phyloP scores from a whole-genome alignment of 768 basidiomycete genomes.

The Suillus hirtellus region DNA sequence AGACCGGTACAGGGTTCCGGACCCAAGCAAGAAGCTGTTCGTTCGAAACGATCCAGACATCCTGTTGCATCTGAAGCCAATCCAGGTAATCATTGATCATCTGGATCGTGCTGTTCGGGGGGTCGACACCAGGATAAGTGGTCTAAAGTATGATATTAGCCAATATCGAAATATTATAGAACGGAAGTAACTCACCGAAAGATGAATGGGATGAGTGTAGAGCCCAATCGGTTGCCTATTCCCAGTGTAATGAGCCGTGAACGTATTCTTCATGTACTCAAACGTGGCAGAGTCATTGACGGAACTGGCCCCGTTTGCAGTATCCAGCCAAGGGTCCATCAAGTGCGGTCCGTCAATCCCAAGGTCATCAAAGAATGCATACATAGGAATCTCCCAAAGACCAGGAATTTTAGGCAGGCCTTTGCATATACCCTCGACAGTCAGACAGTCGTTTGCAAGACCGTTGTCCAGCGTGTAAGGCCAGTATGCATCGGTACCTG shows the following conservation, averaged over 20 bases:
- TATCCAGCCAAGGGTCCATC: constrained; percentile 84
- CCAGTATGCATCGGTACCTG: constrained; percentile 75
- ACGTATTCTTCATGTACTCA: constrained; percentile 72
- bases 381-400: constrained; percentile 87
- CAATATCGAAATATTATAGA: not conserved
- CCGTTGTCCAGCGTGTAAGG: constrained; percentile 82
- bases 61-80: constrained; percentile 71
- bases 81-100: constrained; percentile 83
- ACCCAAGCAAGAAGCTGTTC: constrained; percentile 77
- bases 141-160: constrained; percentile 29
- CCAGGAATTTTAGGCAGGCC: constrained; percentile 74
- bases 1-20: constrained; percentile 61
- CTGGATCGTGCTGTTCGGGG: constrained; percentile 53
- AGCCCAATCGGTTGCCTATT: constrained; percentile 80
- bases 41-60: constrained; percentile 77
- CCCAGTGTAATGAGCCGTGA: constrained; percentile 70
- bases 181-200: constrained; percentile 42
- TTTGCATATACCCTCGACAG: constrained; percentile 54
- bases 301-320: constrained; percentile 48
- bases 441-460: constrained; percentile 74
- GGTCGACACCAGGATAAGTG: constrained; percentile 59
- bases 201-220: constrained; percentile 81
- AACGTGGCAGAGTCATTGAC: constrained; percentile 65
- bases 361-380: constrained; percentile 65
- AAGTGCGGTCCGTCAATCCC: constrained; percentile 61